Conservation (phyloP, 805 yeast genomes). For the Candida loeiensis region DNA sequence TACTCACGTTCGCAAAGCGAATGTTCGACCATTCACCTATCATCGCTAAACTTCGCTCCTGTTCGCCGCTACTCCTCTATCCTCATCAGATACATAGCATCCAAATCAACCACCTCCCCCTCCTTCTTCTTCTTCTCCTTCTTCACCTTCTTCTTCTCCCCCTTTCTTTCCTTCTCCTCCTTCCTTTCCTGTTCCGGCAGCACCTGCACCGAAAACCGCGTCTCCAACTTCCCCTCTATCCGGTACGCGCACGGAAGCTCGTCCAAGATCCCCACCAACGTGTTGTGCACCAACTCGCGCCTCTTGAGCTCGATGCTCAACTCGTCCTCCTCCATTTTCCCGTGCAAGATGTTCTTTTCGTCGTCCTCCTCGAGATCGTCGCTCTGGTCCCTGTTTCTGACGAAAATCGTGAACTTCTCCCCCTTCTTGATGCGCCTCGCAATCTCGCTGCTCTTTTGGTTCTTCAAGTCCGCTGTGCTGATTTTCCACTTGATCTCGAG, state of each 20-base stretch:
- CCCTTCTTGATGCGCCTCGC: conserved; percentile 43
- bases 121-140: conserved; percentile 11
- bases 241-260: conserved; percentile 29
- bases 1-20: no score
- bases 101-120: conserved; percentile 32
- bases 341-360: conserved; percentile 1
- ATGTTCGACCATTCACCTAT: no score
- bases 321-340: conserved; percentile 13
- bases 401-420: conserved; percentile 28
- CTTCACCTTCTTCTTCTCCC: conserved; percentile 8
- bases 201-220: conserved; percentile 22
- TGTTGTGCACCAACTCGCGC: conserved; percentile 28
- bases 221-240: conserved; percentile 25
- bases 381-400: conserved; percentile 19
- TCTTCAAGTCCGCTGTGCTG: conserved; percentile 46
- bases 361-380: conserved; percentile 15
- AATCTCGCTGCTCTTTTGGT: conserved; percentile 54
- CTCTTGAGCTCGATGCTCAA: conserved; percentile 19
- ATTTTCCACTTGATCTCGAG: conserved; percentile 56
- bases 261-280: conserved; percentile 24
- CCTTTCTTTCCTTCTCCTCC: conserved; percentile 10
- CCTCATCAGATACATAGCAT: conserved; percentile 38
- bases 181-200: conserved; percentile 10
- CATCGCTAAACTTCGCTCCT: no score
- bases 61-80: conserved; percentile 28